These are phyloP conservation scores for Parvularia atlantis DNA, from an alignment of 78 protist genomes.

Conservation along the genomic window DNA sequence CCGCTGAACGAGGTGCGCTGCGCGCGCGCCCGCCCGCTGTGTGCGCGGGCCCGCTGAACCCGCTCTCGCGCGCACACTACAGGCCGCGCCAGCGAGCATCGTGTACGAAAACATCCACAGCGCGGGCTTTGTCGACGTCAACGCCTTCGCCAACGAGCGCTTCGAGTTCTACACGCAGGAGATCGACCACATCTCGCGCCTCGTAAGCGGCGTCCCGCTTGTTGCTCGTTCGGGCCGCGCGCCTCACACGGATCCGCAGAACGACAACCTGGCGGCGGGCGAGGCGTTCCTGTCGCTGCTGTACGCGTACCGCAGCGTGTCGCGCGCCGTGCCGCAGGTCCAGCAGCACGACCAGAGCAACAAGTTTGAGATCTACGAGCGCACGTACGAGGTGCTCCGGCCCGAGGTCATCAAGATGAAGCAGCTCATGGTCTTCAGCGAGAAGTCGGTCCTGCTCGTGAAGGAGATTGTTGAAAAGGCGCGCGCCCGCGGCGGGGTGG, in stretches of 20 bases:
- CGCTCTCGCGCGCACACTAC: too few species aligned
- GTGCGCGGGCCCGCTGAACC: too few species aligned
- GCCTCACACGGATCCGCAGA: background rate
- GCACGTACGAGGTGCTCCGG: conserved; percentile 40
- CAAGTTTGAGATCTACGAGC: conserved; percentile 43
- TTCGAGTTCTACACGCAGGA: too few species aligned
- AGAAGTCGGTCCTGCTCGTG: conserved; percentile 24
- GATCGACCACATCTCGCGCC: background rate
- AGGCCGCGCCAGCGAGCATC: too few species aligned
- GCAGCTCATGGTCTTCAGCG: conserved; percentile 42
- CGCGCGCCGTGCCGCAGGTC: conserved; percentile 47
- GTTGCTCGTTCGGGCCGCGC: background rate
- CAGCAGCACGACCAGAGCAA: conserved; percentile 43
- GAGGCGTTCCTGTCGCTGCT: conserved; percentile 38
- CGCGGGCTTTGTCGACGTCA: too few species aligned
- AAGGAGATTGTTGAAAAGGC: conserved; percentile 23
- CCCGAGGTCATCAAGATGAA: conserved; percentile 53
- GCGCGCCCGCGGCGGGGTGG: too few species aligned
- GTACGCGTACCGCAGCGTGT: conserved; percentile 56
- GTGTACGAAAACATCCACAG: too few species aligned
- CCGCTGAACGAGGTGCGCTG: too few species aligned
- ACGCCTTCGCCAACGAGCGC: background rate
- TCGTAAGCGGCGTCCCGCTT: background rate
- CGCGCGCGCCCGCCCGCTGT: too few species aligned
- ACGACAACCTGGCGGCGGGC: background rate